Evolutionary conservation across 495 filamentous ascomycete genomes (phyloP).

Genomic region (Daldinia loculata): DNA sequence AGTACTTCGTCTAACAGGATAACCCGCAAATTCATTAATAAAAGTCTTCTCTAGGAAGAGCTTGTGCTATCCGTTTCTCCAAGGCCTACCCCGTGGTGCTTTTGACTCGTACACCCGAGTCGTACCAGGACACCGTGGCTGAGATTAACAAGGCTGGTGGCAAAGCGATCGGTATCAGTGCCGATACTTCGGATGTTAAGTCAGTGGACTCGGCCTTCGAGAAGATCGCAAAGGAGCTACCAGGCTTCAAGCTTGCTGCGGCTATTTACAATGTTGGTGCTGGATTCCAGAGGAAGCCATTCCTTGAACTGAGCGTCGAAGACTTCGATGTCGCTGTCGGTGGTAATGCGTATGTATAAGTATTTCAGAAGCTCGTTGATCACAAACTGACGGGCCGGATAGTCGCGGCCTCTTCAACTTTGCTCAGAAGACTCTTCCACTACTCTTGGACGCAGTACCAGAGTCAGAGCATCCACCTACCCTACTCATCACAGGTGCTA

Average conservation of each 20-base stretch:
- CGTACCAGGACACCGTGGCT: constrained; percentile 70
- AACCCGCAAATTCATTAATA: not conserved
- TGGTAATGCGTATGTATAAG: constrained; percentile 66
- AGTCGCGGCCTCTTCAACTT: constrained; percentile 83
- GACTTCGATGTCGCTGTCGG: constrained; percentile 68
- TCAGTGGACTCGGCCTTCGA: constrained; percentile 74
- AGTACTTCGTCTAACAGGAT: constrained; percentile 1
- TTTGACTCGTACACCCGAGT: constrained; percentile 73
- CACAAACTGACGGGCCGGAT: constrained; percentile 1
- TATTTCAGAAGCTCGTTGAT: not conserved
- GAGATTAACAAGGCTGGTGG: constrained; percentile 78
- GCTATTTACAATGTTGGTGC: constrained; percentile 86
- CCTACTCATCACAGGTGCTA: constrained; percentile 89
- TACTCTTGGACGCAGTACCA: constrained; percentile 67
- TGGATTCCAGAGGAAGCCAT: constrained; percentile 77
- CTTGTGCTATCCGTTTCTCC: constrained; percentile 74
- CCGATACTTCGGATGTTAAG: constrained; percentile 71
- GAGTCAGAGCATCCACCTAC: constrained; percentile 70
- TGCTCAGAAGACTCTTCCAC: constrained; percentile 74
- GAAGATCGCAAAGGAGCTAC: constrained; percentile 67
- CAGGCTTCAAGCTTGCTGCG: constrained; percentile 67
- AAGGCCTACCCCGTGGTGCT: constrained; percentile 78
- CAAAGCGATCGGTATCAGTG: constrained; percentile 76
- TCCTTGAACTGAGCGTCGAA: constrained; percentile 73
- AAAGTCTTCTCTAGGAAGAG: constrained; percentile 41